These are phyloP conservation scores for Gastrolobium bilobum DNA, from an alignment of 306 rosid genomes.

Conservation along the genomic window DNA sequence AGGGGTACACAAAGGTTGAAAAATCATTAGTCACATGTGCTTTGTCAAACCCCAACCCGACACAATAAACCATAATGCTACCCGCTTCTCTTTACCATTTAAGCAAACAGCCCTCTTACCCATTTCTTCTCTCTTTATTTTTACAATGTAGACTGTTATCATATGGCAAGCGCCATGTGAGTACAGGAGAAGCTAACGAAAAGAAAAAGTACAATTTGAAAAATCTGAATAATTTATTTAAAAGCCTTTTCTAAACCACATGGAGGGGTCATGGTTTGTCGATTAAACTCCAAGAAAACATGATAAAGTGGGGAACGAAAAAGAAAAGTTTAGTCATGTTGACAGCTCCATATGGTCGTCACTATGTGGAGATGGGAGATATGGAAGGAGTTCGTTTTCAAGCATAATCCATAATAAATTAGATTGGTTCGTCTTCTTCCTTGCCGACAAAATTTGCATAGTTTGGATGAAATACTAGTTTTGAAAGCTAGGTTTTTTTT, in stretches of 20 bases:
- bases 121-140: background rate
- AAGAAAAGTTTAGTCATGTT: slow-evolving; percentile 46
- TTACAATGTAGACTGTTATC: slow-evolving; percentile 5
- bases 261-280: slow-evolving; percentile 70
- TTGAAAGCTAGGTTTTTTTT: background rate
- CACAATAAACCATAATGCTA: slow-evolving; percentile 39
- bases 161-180: slow-evolving; percentile 53
- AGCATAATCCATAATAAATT: background rate
- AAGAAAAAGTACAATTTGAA: slow-evolving; percentile 56
- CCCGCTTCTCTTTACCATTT: slow-evolving; percentile 24
- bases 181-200: slow-evolving; percentile 51
- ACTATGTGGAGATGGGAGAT: slow-evolving; percentile 32
- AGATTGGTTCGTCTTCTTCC: slow-evolving; percentile 44
- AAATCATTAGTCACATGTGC: slow-evolving; percentile 56
- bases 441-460: slow-evolving; percentile 42
- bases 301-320: slow-evolving; percentile 51
- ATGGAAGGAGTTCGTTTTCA: slow-evolving; percentile 13
- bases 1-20: slow-evolving; percentile 34
- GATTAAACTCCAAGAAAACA: slow-evolving; percentile 64
- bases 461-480: background rate
- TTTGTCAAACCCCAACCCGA: slow-evolving; percentile 48
- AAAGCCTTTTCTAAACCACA: slow-evolving; percentile 58
- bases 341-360: slow-evolving; percentile 56
- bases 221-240: slow-evolving; percentile 39
- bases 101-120: slow-evolving; percentile 21